Base-by-base conservation (phyloP, 2,329 filamentous ascomycete species). In the Fusarium tanahbumbuense region DNA sequence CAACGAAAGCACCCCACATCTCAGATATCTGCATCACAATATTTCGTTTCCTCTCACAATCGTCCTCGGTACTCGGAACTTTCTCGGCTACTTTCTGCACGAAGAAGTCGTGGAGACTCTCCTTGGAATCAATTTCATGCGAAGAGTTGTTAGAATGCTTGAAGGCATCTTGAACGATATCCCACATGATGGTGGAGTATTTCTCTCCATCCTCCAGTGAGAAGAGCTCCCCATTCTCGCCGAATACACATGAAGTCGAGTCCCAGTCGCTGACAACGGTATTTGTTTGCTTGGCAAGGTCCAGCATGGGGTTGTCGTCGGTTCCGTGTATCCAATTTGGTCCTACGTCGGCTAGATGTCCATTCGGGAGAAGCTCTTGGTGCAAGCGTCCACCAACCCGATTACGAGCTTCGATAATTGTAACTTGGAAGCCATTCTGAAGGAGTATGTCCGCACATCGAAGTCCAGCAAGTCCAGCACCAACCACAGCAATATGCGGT, bases 311-410 rank as follows among this genome's bases (percentile, higher is more conserved):
- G 74, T 93, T 94, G 67, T 89, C 84, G 1, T 87, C 82, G 8
- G 90, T 92, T 34, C 92, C 91, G 64, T 94, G 91, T 54, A 94
- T 92, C 91, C 91, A 94, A 73, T 93, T 94, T n/a, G 91, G 90
- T 1, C 92, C 92, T 32, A 87, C 78, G 69, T 89, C 87, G n/a
- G 88, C 83, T 10, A 83, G 70, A 30, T 82, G 79, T 1, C 84
- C 84, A 41, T 85, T 86, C 15, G 80, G 78, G 6, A 89, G 80
- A 23, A 75, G 77, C 53, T 82, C 78, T 72, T 89, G 87, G 57
- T 84, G 80, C 30, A 92, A 83, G 32, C 91, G 85, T 2, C 91
- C 91, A 13, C 91, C 91, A 41, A 93, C 76, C 9, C 91, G 85
- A 73, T 90, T 79, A 18, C 91, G 84, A 11, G 87, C 92, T 76